Base-by-base conservation (phyloP, 2,329 filamentous ascomycete genomes). In the Arthrinium puccinioides region DNA sequence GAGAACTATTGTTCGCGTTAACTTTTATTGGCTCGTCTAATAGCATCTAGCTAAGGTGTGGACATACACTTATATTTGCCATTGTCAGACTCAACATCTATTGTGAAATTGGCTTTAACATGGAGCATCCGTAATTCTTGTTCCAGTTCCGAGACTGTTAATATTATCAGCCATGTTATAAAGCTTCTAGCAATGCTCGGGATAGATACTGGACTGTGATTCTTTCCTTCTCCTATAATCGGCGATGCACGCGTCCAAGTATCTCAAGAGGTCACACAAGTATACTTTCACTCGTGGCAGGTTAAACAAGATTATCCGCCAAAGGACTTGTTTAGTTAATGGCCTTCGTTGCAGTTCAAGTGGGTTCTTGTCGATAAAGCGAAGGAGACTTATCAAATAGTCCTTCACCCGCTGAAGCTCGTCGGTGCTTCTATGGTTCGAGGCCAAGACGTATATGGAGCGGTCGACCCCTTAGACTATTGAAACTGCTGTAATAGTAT, bases 401-500 rank as follows among this genome's bases (percentile, higher is more conserved):
- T 7, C 13, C 21, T 23, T 31, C 6, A 19, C 21, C 6, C 24
- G 16, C 15, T 36, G 8, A 8, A 38, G 40, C 13, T 38, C 31
- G 6, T 32, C 21, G 1, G 18, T 2, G 11, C 7, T 20, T 16
- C 40, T 21, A 9, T n/a, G 21, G 28, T 42, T 42, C n/a, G 36
- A 42, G 3, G 28, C 40, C 4, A 42, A 6, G 9, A 39, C 32
- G 23, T 36, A 38, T n/a, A 38, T 9, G 7, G 40, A 26, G 3
- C 27, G 10, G 9, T 32, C 14, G 2, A 2, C 5, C 2, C 32
- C 23, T 2, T 32, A 18, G 13, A 42, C 9, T 4, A 42, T 27
- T 6, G 40, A 15, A 6, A 39, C n/a, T 3, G 40, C 32, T 3
- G 40, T 38, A 18, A 42, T 36, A 3, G 40, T 42, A 5, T 16